phyloP scores from a whole-genome alignment of 2,329 filamentous ascomycete species.

The Curvularia sp. region DNA sequence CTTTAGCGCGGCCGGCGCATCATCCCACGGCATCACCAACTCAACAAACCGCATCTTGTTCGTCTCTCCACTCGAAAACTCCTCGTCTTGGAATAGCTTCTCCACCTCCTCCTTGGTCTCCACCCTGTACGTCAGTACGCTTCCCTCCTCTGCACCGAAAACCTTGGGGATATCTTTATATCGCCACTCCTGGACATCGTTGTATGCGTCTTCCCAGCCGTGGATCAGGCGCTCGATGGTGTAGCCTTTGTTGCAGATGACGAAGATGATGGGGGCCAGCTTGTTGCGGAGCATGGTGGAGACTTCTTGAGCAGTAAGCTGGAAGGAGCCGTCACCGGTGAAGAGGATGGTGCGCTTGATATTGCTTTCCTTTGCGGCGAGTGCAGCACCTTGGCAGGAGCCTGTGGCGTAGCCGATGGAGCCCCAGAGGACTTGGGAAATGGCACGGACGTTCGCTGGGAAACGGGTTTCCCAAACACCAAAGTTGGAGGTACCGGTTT shows the following conservation, averaged over 20 bases:
- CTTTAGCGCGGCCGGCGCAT: constrained; percentile 74
- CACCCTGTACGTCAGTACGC: constrained; percentile 69
- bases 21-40: constrained; percentile 78
- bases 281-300: constrained; percentile 81
- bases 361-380: constrained; percentile 72
- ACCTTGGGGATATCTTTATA: constrained; percentile 71
- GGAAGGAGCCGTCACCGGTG: constrained; percentile 87
- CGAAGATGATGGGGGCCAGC: constrained; percentile 80
- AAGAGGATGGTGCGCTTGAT: constrained; percentile 76
- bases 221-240: constrained; percentile 91
- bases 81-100: constrained; percentile 66
- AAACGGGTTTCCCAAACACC: constrained; percentile 87
- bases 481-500: constrained; percentile 88
- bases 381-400: constrained; percentile 70
- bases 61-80: constrained; percentile 60
- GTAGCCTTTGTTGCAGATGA: constrained; percentile 87
- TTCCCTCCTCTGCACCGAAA: constrained; percentile 68
- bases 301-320: constrained; percentile 83
- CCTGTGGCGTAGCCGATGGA: constrained; percentile 71
- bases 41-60: constrained; percentile 74
- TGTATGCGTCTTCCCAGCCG: constrained; percentile 79
- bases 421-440: constrained; percentile 79
- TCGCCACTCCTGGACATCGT: constrained; percentile 79
- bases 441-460: constrained; percentile 75
- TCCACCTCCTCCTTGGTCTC: constrained; percentile 74